Percentiles rank a stretch among this genome's conserved stretches.
These are phyloP conservation scores for Erodium trifolium DNA, from an alignment of 441 rosid genomes.

Conservation along the genomic window DNA sequence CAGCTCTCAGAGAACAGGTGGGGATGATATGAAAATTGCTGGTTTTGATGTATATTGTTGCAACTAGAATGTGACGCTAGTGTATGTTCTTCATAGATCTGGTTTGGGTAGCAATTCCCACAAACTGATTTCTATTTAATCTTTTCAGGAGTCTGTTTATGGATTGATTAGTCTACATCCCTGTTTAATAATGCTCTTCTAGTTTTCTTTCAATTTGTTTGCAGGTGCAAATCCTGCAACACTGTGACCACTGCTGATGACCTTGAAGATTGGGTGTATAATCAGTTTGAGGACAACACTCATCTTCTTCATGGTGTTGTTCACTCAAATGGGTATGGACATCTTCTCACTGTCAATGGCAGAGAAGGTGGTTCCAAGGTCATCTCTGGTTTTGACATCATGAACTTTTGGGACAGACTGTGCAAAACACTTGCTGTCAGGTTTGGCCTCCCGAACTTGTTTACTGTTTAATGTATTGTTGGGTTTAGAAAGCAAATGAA, in stretches of 20 bases:
- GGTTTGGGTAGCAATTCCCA: too few relatives aligned
- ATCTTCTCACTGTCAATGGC: conserved; percentile 59
- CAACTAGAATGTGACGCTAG: too few relatives aligned
- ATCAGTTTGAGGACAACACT: conserved; percentile 46
- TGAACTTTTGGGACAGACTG: conserved; percentile 68
- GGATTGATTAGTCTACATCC: too few relatives aligned
- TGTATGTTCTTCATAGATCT: too few relatives aligned
- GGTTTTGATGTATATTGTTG: too few relatives aligned
- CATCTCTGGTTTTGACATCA: conserved; percentile 48
- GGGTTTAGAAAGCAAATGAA: not conserved
- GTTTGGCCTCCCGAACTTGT: conserved; percentile 17
- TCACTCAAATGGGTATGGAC: conserved; percentile 70
- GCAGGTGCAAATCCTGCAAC: conserved; percentile 48
- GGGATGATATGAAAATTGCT: not conserved
- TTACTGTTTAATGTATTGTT: not conserved
- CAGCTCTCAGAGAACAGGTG: conserved; percentile 39
- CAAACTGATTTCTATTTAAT: too few relatives aligned
- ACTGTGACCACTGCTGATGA: conserved; percentile 27
- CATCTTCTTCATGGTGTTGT: conserved; percentile 66
- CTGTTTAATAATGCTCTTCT: not conserved
- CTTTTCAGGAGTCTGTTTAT: too few relatives aligned
- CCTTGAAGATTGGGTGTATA: conserved; percentile 46
- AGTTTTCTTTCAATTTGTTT: not conserved
- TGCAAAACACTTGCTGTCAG: conserved; percentile 45
- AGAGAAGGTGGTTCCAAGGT: conserved; percentile 59